Percentiles rank a stretch among this genome's conserved stretches.
phyloP scores from a whole-genome alignment of 2,329 filamentous ascomycete genomes.

The Xylariales sp. region DNA sequence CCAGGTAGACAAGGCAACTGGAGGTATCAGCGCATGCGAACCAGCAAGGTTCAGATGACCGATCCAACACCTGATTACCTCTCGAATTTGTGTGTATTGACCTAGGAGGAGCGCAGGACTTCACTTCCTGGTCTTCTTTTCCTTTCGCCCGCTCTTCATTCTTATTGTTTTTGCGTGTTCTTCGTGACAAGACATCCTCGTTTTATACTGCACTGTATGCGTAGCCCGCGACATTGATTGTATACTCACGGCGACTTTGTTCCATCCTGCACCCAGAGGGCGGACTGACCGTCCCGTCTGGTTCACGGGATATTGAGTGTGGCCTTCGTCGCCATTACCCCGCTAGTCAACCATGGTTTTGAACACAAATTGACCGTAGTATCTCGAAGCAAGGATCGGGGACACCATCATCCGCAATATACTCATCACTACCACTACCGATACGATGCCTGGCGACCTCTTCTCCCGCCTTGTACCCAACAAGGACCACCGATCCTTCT shows the following conservation, averaged over 20 bases:
- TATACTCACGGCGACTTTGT: conserved; percentile 13
- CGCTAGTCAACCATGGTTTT: conserved; percentile 23
- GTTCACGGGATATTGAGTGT: background rate
- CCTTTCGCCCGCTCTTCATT: background rate
- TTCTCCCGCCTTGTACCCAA: conserved; percentile 58
- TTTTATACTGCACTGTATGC: background rate
- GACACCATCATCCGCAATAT: conserved; percentile 9
- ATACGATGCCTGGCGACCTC: conserved; percentile 60
- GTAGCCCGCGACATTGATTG: background rate
- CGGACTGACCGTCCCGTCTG: background rate
- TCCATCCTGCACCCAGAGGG: background rate
- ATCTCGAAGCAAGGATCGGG: conserved; percentile 17
- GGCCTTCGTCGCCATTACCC: background rate
- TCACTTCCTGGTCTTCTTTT: background rate
- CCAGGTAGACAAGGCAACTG: too few relatives aligned
- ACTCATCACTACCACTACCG: background rate
- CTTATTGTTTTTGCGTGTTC: background rate
- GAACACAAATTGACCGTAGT: conserved; percentile 16
- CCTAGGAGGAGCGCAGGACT: background rate
- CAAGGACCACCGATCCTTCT: conserved; percentile 58
- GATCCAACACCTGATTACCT: conserved; percentile 14
- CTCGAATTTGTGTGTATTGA: background rate
- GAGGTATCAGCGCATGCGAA: conserved; percentile 19
- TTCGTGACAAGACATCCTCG: conserved; percentile 3
- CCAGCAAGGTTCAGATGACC: conserved; percentile 42